Conservation (phyloP, 352 stramenopile genomes). For the Pythium sukuiense region DNA sequence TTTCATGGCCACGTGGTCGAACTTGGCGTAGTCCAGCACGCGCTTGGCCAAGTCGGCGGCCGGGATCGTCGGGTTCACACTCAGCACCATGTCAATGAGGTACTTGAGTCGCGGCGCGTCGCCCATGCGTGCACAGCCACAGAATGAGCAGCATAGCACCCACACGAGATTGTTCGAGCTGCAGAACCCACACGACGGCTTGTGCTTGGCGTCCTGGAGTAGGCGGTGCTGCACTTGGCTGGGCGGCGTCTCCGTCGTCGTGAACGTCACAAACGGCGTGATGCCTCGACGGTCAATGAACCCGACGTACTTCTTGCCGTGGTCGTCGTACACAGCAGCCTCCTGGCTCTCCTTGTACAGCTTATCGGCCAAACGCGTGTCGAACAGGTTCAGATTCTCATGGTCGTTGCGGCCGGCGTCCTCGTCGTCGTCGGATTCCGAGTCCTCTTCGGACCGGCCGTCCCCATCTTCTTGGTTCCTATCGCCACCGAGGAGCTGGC, state of each 20-base stretch:
- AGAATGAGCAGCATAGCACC: slow-evolving; percentile 69
- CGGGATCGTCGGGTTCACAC: slow-evolving; percentile 62
- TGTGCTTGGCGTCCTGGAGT: slow-evolving; percentile 17
- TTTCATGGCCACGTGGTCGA: slow-evolving; percentile 74
- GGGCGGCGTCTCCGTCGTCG: slow-evolving; percentile 48
- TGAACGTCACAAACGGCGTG: slow-evolving; percentile 66
- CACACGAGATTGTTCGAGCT: slow-evolving; percentile 70
- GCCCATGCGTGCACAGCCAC: slow-evolving; percentile 66
- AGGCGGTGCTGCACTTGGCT: slow-evolving; percentile 51
- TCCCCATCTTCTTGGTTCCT: slow-evolving; percentile 13
- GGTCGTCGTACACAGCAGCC: slow-evolving; percentile 42
- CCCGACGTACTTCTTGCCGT: slow-evolving; percentile 41
- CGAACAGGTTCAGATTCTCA: slow-evolving; percentile 27
- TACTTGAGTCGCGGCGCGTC: slow-evolving; percentile 75
- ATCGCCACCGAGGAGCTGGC: background rate
- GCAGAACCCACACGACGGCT: slow-evolving; percentile 58
- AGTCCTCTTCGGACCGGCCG: slow-evolving; percentile 9
- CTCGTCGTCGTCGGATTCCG: slow-evolving; percentile 6
- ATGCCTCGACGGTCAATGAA: slow-evolving; percentile 57
- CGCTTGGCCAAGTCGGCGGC: slow-evolving; percentile 57
- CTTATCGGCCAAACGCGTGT: slow-evolving; percentile 28
- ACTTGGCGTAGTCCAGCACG: slow-evolving; percentile 78
- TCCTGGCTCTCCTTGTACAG: slow-evolving; percentile 32
- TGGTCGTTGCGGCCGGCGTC: slow-evolving; percentile 12
- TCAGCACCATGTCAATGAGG: slow-evolving; percentile 77